phyloP scores from a whole-genome alignment of 2,329 filamentous ascomycete genomes.

The Neocatenulostroma microsporum region DNA sequence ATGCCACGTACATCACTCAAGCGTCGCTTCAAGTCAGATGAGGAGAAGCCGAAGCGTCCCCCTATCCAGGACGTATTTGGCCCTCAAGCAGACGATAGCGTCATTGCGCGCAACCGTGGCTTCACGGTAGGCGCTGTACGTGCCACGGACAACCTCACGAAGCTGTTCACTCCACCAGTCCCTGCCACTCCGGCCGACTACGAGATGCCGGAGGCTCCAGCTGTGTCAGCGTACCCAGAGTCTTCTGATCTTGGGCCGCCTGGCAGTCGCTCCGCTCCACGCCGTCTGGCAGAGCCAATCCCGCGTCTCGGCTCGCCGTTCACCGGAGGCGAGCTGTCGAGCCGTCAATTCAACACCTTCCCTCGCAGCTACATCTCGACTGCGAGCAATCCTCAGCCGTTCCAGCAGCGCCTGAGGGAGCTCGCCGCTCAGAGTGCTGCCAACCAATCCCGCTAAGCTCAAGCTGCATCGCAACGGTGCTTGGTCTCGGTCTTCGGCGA shows the following conservation, averaged over 20 bases:
- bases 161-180: constrained; percentile 45
- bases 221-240: constrained; percentile 9
- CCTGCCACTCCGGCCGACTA: constrained; percentile 12
- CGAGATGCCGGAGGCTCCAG: constrained; percentile 25
- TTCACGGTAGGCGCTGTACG: constrained; percentile 53
- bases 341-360: constrained; percentile 38
- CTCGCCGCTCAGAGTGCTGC: constrained; percentile 19
- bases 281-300: constrained; percentile 33
- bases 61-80: constrained; percentile 41
- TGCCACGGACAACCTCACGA: constrained; percentile 44
- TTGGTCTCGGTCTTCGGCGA: no score
- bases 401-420: constrained; percentile 25
- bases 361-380: constrained; percentile 33
- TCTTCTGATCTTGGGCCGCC: constrained; percentile 10
- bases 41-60: constrained; percentile 39
- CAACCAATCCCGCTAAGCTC: no score
- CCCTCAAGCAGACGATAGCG: constrained; percentile 44
- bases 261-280: constrained; percentile 25
- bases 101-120: constrained; percentile 53
- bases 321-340: constrained; percentile 32
- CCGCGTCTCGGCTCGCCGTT: constrained; percentile 44
- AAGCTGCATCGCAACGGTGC: no score
- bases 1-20: constrained; percentile 46
- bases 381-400: constrained; percentile 22
- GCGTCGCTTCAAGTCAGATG: constrained; percentile 50